Conservation (phyloP, 2,329 filamentous ascomycete species). For the Arthrobotrys musiformis region DNA sequence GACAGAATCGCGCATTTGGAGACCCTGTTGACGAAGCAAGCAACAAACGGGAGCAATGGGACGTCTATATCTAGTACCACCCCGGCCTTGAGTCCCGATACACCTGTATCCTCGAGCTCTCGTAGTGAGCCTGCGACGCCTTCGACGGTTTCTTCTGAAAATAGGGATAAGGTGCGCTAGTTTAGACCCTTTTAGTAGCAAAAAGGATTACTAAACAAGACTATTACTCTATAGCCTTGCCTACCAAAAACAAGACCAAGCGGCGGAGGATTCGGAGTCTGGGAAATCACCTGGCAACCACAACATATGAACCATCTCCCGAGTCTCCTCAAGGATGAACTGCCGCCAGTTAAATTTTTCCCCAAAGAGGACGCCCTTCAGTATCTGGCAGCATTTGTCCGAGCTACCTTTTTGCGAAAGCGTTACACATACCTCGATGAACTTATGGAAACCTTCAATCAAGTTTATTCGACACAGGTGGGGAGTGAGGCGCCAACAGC, state of each 20-base stretch:
- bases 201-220: neutral
- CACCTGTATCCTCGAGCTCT: slow-evolving; percentile 39
- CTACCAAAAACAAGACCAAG: slow-evolving; percentile 19
- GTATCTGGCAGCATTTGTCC: slow-evolving; percentile 25
- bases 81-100: slow-evolving; percentile 40
- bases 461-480: slow-evolving; percentile 26
- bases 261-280: slow-evolving; percentile 29
- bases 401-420: slow-evolving; percentile 29
- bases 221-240: slow-evolving; percentile 10
- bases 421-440: slow-evolving; percentile 45
- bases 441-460: slow-evolving; percentile 48
- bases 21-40: slow-evolving; percentile 35
- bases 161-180: neutral
- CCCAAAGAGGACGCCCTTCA: slow-evolving; percentile 34
- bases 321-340: slow-evolving; percentile 36
- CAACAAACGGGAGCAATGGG: slow-evolving; percentile 28
- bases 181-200: neutral
- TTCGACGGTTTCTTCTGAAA: slow-evolving; percentile 34
- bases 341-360: slow-evolving; percentile 47
- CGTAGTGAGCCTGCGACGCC: slow-evolving; percentile 49
- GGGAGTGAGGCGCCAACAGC: slow-evolving; percentile 31
- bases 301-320: slow-evolving; percentile 39
- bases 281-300: slow-evolving; percentile 49
- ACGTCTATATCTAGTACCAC: slow-evolving; percentile 13
- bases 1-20: slow-evolving; percentile 52